phyloP scores from a whole-genome alignment of 257 asterid species.

The Plectranthus barbatus region DNA sequence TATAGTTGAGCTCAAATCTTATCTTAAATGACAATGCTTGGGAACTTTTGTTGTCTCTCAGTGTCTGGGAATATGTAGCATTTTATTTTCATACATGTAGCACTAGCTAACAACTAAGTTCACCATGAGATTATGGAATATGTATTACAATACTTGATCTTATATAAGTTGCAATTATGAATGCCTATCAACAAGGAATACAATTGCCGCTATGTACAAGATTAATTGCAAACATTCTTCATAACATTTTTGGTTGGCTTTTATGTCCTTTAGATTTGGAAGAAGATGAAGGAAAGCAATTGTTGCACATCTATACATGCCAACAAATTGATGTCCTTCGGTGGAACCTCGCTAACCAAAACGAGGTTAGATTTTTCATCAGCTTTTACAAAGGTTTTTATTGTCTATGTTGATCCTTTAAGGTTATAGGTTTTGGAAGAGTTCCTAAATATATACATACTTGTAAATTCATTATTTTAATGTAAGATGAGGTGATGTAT shows the following conservation, averaged over 20 bases:
- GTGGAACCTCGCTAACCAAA: slow-evolving; percentile 84
- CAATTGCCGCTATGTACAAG: background rate
- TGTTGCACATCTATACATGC: slow-evolving; percentile 52
- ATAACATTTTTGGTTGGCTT: slow-evolving; percentile 15
- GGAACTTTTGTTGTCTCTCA: background rate
- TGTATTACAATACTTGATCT: background rate
- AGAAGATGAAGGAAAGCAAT: slow-evolving; percentile 74
- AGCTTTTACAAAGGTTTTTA: no score
- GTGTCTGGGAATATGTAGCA: background rate
- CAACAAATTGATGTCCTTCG: slow-evolving; percentile 74
- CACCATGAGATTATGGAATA: background rate
- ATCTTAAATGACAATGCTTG: background rate
- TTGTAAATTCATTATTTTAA: no score
- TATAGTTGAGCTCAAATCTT: background rate
- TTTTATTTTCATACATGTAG: background rate
- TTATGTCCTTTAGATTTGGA: slow-evolving; percentile 25
- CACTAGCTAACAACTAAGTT: background rate
- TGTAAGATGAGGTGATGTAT: background rate
- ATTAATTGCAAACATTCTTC: background rate
- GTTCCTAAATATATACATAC: no score
- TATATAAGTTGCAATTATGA: background rate
- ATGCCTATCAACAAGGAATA: background rate
- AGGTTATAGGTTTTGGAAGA: no score
- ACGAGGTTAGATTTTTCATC: slow-evolving; percentile 50
- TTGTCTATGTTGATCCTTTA: no score